phyloP scores from a whole-genome alignment of 306 rosid genomes.

The Begonia loranthoides region DNA sequence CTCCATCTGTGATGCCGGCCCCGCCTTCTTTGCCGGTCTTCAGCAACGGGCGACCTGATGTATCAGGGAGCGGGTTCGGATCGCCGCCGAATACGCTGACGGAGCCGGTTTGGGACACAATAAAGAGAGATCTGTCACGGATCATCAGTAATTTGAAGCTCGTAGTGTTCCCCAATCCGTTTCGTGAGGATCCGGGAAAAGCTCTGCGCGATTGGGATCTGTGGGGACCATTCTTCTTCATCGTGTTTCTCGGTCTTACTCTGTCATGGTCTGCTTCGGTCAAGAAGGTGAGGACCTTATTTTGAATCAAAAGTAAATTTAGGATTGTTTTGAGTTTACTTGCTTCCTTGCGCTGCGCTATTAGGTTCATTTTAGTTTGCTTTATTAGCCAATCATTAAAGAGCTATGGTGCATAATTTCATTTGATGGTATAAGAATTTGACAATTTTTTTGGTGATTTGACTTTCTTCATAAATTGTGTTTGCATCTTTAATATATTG shows the following conservation, averaged over 20 bases:
- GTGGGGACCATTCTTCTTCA: conserved; percentile 98
- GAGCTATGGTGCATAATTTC: too few species aligned
- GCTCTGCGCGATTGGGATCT: conserved; percentile 98
- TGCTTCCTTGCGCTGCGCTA: too few species aligned
- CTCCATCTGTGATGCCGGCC: conserved; percentile 18
- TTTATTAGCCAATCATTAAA: too few species aligned
- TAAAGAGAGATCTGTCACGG: conserved; percentile 86
- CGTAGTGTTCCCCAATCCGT: conserved; percentile 93
- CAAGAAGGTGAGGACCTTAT: conserved; percentile 45
- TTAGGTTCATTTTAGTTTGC: too few species aligned
- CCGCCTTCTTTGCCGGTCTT: conserved; percentile 28
- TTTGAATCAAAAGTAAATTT: neutral
- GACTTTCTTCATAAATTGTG: too few species aligned
- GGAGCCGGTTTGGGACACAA: conserved; percentile 96
- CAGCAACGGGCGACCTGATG: conserved; percentile 12
- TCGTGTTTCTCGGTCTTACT: conserved; percentile 77
- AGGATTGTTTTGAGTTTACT: neutral
- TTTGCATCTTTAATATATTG: too few species aligned
- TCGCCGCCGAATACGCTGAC: conserved; percentile 72
- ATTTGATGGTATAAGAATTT: too few species aligned
- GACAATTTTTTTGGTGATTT: too few species aligned
- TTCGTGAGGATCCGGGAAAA: conserved; percentile 93
- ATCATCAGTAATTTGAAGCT: conserved; percentile 87
- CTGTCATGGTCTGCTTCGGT: conserved; percentile 98
- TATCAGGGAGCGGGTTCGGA: conserved; percentile 49